A percentile compares a stretch with the other conserved stretches of the same genome.
Conservation (phyloP, 2,329 filamentous ascomycete genomes). For the Nothophoma quercina region DNA sequence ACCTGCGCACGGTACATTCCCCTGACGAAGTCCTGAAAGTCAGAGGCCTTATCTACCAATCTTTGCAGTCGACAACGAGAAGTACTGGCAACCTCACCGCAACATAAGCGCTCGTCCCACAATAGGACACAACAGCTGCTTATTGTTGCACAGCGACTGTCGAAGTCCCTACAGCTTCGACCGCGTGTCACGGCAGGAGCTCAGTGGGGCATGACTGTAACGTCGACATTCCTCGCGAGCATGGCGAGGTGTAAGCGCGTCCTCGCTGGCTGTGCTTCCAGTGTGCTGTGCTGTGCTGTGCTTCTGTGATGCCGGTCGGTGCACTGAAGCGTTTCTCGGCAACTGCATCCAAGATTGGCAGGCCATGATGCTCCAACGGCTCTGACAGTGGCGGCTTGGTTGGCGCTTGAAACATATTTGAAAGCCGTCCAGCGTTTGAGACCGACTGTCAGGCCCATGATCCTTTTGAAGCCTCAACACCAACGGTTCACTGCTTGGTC, state of each 20-base stretch:
- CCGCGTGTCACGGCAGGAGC: slow-evolving; percentile 14
- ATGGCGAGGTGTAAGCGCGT: slow-evolving; percentile 14
- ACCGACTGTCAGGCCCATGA: slow-evolving; percentile 10
- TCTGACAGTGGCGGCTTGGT: slow-evolving; percentile 20
- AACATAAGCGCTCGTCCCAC: slow-evolving; percentile 20
- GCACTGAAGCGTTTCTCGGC: slow-evolving; percentile 11
- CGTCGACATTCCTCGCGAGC: slow-evolving; percentile 14
- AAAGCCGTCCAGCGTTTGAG: slow-evolving; percentile 20
- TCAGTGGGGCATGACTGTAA: slow-evolving; percentile 19
- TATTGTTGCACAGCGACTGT: slow-evolving; percentile 25
- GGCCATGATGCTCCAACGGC: slow-evolving; percentile 17
- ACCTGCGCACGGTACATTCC: slow-evolving; percentile 21
- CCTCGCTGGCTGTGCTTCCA: slow-evolving; percentile 18
- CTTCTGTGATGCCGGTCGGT: slow-evolving; percentile 11
- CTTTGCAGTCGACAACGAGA: not conserved
- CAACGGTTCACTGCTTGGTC: slow-evolving; percentile 18
- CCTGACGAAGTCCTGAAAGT: slow-evolving; percentile 13
- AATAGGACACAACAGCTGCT: not conserved
- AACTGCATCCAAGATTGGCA: slow-evolving; percentile 21
- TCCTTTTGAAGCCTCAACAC: slow-evolving; percentile 14
- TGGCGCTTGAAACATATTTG: slow-evolving; percentile 25
- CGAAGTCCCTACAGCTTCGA: slow-evolving; percentile 13
- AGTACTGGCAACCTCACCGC: slow-evolving; percentile 13
- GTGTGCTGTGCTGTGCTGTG: slow-evolving; percentile 12
- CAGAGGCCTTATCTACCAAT: slow-evolving; percentile 3